Evolutionary conservation across 2,329 filamentous ascomycete species (phyloP).

Genomic region (Paracoccidioides brasiliensis): DNA sequence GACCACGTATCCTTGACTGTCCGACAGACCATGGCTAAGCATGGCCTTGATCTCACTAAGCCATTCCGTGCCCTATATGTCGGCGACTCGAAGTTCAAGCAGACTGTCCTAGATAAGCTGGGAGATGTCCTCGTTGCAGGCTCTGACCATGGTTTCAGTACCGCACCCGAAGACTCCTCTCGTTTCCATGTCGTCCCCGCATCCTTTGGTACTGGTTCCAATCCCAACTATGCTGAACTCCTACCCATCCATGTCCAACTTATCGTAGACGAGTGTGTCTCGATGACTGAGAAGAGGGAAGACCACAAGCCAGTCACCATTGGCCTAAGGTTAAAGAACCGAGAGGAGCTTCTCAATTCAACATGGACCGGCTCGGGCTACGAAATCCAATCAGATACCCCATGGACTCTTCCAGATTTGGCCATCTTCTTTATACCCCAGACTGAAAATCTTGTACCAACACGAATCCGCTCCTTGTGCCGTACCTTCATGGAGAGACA

Average conservation of each 20-base stretch:
- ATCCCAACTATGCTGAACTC: constrained; percentile 36
- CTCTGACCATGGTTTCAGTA: constrained; percentile 20
- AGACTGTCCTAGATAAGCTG: constrained; percentile 34
- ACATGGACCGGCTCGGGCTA: constrained; percentile 26
- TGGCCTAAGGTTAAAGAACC: constrained; percentile 27
- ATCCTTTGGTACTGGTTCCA: constrained; percentile 32
- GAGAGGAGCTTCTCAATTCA: constrained; percentile 23
- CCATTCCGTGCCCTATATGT: constrained; percentile 34
- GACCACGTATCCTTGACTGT: constrained; percentile 28
- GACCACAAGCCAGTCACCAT: constrained; percentile 21
- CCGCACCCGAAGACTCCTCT: constrained; percentile 28
- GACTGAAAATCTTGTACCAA: constrained; percentile 18
- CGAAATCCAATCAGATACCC: constrained; percentile 24
- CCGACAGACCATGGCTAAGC: constrained; percentile 32
- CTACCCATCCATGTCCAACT: constrained; percentile 36
- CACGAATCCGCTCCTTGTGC: constrained; percentile 22
- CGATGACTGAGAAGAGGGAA: constrained; percentile 18
- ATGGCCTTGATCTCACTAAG: constrained; percentile 27
- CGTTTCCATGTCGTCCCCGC: constrained; percentile 37
- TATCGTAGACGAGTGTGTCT: constrained; percentile 35
- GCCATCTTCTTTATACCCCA: constrained; percentile 33
- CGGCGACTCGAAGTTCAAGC: constrained; percentile 26
- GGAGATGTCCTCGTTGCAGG: constrained; percentile 35
- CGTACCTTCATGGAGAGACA: constrained; percentile 32
- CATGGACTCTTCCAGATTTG: constrained; percentile 34